Evolutionary conservation across 208 protist species (phyloP), one percentile per base, ranked within the genome.

Genomic region (Trypanosoma cruzi): DNA sequence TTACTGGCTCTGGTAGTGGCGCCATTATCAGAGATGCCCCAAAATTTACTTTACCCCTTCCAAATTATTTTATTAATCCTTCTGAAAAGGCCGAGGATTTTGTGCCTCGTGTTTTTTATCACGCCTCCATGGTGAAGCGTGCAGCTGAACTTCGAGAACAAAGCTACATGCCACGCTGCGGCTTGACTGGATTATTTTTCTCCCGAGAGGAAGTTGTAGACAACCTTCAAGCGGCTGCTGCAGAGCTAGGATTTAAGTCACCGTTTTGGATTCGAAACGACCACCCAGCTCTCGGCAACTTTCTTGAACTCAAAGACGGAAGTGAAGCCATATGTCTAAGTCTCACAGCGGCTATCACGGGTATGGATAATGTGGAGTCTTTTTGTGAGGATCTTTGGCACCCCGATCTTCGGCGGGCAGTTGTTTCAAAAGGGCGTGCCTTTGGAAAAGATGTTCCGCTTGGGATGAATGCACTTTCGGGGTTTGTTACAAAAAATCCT

Each of bases 381-480:
- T 68, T 94, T 60, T 73, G 68, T 24, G 28, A 36, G n/a, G 46
- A 76, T 10, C 68, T 89, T 31, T 66, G 95, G 46, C 86, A 93
- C 59, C 82, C 77, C 3, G 77, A 67, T 5, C 71, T 95, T 34
- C 84, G 54, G 37, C 32, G 31, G 22, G 40, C 52, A 22, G 13
- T 29, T 22, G 29, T 26, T 2, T 55, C 59, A n/a, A 59, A 37
- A 26, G 29, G 31, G n/a, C 31, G 4, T 13, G 3, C 69, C 37
- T 70, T 79, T 75, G 54, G 61, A 37, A 71, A 76, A 13, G 65
- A 77, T 13, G 64, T 89, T 3, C 87, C 90, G 20, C 31, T 59
- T 11, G 91, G 91, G n/a, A 92, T 90, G 79, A 96, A 96, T 58
- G 87, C 91, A 1, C 49, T 96, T 24, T 88, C 79, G n/a, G 92